Evolutionary conservation across 441 rosid species (phyloP).

Genomic region (Bocquillonia castaneifolia): DNA sequence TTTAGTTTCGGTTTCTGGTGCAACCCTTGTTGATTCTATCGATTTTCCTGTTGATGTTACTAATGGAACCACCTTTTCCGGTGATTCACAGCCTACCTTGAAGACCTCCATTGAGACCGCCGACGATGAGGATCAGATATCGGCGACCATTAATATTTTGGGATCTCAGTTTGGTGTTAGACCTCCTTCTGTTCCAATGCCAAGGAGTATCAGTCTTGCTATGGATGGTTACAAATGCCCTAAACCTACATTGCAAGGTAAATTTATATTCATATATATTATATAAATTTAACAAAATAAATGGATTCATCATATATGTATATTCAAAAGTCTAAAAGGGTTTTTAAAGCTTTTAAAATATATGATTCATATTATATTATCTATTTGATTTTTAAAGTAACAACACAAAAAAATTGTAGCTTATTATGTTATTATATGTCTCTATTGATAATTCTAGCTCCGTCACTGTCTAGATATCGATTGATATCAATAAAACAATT

Average conservation of each 20-base stretch:
- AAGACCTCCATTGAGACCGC: conserved; percentile 57
- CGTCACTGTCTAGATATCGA: no score
- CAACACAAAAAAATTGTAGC: no score
- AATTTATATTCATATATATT: not conserved
- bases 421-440: no score
- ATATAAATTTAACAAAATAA: no score
- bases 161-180: conserved; percentile 56
- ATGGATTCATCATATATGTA: no score
- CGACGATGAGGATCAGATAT: conserved; percentile 47
- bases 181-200: conserved; percentile 45
- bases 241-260: conserved; percentile 32
- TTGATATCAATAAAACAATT: no score
- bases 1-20: conserved; percentile 56
- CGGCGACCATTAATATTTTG: conserved; percentile 33
- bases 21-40: conserved; percentile 32
- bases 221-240: conserved; percentile 53
- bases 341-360: no score
- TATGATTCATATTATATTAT: no score
- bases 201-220: conserved; percentile 38
- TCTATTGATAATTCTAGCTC: no score
- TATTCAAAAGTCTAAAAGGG: no score
- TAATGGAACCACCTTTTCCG: conserved; percentile 52
- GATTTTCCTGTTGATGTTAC: conserved; percentile 48
- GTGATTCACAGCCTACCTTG: conserved; percentile 38
- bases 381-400: no score